Evolutionary conservation across 108 stramenopile genomes (phyloP).

Genomic region (Nitzschia palea): DNA sequence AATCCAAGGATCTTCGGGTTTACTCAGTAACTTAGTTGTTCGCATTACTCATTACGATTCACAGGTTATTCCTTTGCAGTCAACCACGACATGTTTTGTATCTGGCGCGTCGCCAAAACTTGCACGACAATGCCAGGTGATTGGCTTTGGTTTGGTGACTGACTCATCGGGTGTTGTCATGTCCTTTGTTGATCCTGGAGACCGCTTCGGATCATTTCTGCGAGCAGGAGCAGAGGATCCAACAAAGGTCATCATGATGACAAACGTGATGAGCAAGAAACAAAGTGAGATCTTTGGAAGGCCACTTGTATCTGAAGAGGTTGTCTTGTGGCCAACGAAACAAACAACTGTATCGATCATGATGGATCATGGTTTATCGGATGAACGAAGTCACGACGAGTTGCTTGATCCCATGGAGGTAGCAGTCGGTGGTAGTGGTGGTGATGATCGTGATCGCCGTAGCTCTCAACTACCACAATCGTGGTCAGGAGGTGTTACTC

Average conservation of each 20-base stretch:
- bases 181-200: conserved; percentile 25
- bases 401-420: too few species aligned
- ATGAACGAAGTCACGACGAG: too few species aligned
- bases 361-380: too few species aligned
- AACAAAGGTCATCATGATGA: conserved; percentile 9
- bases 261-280: conserved; percentile 14
- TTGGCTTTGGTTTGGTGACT: conserved; percentile 18
- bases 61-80: background rate
- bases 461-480: too few species aligned
- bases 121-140: background rate
- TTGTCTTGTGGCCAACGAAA: conserved; percentile 19
- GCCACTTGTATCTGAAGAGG: conserved; percentile 2
- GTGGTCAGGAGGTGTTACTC: too few species aligned
- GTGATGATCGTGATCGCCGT: too few species aligned
- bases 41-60: conserved; percentile 2
- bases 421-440: too few species aligned
- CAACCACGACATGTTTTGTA: background rate
- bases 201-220: conserved; percentile 11
- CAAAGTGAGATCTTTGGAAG: conserved; percentile 19
- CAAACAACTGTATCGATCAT: background rate
- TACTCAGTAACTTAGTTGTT: conserved; percentile 16
- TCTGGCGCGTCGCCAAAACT: background rate
- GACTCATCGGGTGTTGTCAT: conserved; percentile 13
- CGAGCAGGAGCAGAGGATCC: background rate
- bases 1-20: conserved; percentile 10